Evolutionary conservation across 1,139 yeast genomes (phyloP), one percentile per base, ranked within the genome.

Genomic region (Yamadazyma atmosphaerica): DNA sequence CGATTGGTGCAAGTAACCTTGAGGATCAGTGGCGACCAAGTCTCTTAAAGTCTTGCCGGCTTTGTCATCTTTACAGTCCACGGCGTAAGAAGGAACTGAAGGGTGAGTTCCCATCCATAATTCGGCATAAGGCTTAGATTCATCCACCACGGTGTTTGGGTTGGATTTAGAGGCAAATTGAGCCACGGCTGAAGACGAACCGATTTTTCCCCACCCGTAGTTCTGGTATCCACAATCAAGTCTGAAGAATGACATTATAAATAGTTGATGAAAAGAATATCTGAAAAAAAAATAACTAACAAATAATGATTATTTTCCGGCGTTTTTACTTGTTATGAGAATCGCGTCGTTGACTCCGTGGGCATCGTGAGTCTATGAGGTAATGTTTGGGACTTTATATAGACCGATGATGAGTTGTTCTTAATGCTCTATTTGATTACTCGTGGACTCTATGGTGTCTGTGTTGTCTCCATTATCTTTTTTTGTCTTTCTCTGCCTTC

Each of bases 51-150:
- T 67, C 47, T 74, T 66, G 28, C 80, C 80, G 13, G 50, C 45
- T 2, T 28, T 36, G 1, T 43, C 52, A n/a, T 46, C 47, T 4
- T 11, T 28, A 14, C 52, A 52, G 21, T 70, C 76, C 14, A 76
- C 74, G 32, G 79, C 75, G 38, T 67, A 67, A n/a, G 96, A 84
- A 14, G 98, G 97, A 11, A 86, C 89, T 35, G 86, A 84, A 37
- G 95, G 94, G 58, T 92, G 98, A 21, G 98, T 89, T 21, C 98
- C 98, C 98, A 92, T 92, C 98, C 98, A 92, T 51, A 92, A 74
- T 61, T 86, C 95, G 26, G 95, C 95, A 54, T 86, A 86, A 10
- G 95, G 98, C 59, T 83, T 79, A 33, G 71, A 41, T 51, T 83
- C 90, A 49, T 85, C 88, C 41, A 89, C 74, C 25, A 56, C 54